Evolutionary conservation across 768 basidiomycete species (phyloP), one percentile per base, ranked within the genome.

Genomic region (Calocybe indica): DNA sequence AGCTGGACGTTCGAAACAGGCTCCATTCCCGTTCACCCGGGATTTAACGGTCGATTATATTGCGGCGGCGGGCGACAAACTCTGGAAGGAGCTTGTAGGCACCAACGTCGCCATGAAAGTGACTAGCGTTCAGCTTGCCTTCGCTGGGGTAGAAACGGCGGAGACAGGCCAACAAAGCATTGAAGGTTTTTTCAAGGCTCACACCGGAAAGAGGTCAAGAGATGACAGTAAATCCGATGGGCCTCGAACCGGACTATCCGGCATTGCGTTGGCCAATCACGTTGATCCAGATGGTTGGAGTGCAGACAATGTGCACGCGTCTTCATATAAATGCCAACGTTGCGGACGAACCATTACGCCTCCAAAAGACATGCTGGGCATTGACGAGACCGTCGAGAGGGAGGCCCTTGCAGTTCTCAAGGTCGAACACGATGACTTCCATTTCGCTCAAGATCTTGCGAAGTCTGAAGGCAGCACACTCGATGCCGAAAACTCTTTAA

Each of bases 21-120:
- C 80, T 0, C 72, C 88, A 0, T 98, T 98, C 60, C 93, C 92
- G 0, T 96, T 88, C 66, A 78, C 80, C 22, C 75, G 76, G 11
- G 79, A 85, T 33, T 70, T 89, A 13, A 82, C 80, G 0, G 82
- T 90, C 10, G 90, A 94, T 50, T 69, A 78, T 49, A 85, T 99
- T 51, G 78, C 83, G 12, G 68, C 78, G 8, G 82, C 81, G 15
- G 94, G 83, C 4, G 79, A 88, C 56, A 85, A 80, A 59, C 73
- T 99, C 1, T 90, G 93, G 85, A 88, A 84, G 53, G 92, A 94
- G 49, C 77, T 93, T 2, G 74, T 88, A n/a, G 86, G 85, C 30
- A 74, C 61, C 45, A 63, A 52, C 57, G 63, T 59, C 10, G 65
- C 65, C 1, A 72, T 90, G 64, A 85, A 86, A 48, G 73, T 96